Conservation (phyloP, 179 eudicot genomes). For the Actinidia chinensis region DNA sequence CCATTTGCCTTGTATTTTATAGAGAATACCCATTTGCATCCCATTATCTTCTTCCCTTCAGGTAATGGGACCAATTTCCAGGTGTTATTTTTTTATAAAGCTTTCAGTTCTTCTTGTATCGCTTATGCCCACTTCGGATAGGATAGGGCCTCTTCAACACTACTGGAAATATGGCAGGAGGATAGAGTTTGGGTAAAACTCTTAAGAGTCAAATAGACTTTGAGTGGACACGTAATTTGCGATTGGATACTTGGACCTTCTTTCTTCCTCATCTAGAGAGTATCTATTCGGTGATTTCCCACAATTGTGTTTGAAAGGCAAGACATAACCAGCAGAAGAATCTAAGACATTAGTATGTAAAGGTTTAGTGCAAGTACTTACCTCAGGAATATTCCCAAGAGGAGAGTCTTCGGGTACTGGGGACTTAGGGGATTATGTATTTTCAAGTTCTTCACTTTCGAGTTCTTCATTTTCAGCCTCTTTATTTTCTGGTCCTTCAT, state of each 20-base stretch:
- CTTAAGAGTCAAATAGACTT: background rate
- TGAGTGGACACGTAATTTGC: constrained; percentile 14
- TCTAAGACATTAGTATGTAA: background rate
- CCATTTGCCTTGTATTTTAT: too few relatives aligned
- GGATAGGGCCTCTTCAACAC: background rate
- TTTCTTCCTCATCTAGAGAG: background rate
- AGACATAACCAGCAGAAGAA: constrained; percentile 1
- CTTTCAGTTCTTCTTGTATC: background rate
- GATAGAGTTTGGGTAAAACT: background rate
- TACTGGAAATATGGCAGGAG: background rate
- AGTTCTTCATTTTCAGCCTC: background rate
- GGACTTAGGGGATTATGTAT: background rate
- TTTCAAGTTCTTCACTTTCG: background rate
- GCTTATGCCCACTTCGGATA: background rate
- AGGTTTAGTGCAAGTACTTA: background rate
- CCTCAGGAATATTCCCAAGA: constrained; percentile 19
- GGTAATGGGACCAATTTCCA: constrained; percentile 6
- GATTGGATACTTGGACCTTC: constrained; percentile 11
- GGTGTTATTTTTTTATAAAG: background rate
- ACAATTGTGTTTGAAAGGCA: constrained; percentile 2
- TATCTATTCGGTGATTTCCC: constrained; percentile 10
- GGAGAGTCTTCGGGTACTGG: constrained; percentile 1
- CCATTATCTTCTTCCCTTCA: background rate
- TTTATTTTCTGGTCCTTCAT: background rate
- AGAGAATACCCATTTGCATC: background rate